phyloP scores from a whole-genome alignment of 495 filamentous ascomycete species.

The Cercophora scortea region DNA sequence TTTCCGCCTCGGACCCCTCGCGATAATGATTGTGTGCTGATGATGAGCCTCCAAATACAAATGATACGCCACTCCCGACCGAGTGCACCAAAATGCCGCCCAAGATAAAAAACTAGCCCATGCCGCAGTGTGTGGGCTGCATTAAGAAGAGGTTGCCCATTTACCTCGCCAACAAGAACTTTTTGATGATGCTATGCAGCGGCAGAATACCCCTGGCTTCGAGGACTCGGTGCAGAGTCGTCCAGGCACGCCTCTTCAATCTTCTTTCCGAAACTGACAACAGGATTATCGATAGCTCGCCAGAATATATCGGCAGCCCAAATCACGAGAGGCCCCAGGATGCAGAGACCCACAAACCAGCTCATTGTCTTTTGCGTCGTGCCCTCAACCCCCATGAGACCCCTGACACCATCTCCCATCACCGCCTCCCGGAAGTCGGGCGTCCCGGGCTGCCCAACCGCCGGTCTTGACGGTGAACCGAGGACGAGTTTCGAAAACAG shows the following conservation, averaged over 20 bases:
- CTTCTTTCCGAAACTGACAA: conserved; percentile 48
- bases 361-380: conserved; percentile 42
- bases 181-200: conserved; percentile 7
- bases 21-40: too few relatives aligned
- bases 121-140: too few relatives aligned
- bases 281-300: conserved; percentile 49
- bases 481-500: conserved; percentile 42
- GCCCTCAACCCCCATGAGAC: conserved; percentile 43
- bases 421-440: conserved; percentile 17
- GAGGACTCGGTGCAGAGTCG: conserved; percentile 13
- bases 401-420: conserved; percentile 38
- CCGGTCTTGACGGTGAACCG: conserved; percentile 12
- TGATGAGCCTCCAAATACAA: too few relatives aligned
- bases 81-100: too few relatives aligned
- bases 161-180: too few relatives aligned
- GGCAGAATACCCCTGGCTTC: conserved; percentile 16
- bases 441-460: conserved; percentile 11
- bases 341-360: conserved; percentile 41
- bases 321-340: conserved; percentile 44
- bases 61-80: too few relatives aligned
- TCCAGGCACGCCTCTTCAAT: conserved; percentile 36
- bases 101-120: too few relatives aligned
- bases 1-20: too few relatives aligned
- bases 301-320: conserved; percentile 55
- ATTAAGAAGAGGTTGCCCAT: too few relatives aligned